Percentiles rank a stretch among this genome's conserved stretches.
phyloP scores from a whole-genome alignment of 1,284 basidiomycete species.

The Omphalotus olearius region DNA sequence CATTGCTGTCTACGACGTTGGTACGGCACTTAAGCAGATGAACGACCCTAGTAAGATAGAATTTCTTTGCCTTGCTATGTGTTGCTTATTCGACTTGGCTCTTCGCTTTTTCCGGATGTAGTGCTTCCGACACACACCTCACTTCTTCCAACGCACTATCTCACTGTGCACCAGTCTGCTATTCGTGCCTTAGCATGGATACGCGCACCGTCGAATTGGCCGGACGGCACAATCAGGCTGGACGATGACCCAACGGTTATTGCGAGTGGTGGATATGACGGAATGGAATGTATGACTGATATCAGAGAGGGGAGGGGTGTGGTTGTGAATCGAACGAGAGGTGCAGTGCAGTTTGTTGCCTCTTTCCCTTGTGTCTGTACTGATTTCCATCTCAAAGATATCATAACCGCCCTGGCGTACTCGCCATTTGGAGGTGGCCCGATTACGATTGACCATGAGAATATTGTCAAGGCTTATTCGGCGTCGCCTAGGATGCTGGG shows the following conservation, averaged over 20 bases:
- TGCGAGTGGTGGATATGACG: slow-evolving; percentile 75
- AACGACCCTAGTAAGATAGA: slow-evolving; percentile 24
- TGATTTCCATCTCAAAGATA: slow-evolving; percentile 41
- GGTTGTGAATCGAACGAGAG: slow-evolving; percentile 73
- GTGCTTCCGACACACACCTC: slow-evolving; percentile 28
- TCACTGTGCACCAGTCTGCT: slow-evolving; percentile 73
- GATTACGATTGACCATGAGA: slow-evolving; percentile 75
- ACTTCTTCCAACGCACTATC: slow-evolving; percentile 66
- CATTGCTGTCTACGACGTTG: slow-evolving; percentile 73
- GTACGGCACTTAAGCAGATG: slow-evolving; percentile 38
- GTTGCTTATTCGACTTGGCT: too few relatives aligned
- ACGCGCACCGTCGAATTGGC: slow-evolving; percentile 52
- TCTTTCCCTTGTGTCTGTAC: neutral
- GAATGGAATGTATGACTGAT: slow-evolving; percentile 69
- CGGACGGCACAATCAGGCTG: slow-evolving; percentile 38
- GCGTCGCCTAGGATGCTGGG: slow-evolving; percentile 70
- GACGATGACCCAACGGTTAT: slow-evolving; percentile 67
- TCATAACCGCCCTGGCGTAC: slow-evolving; percentile 62
- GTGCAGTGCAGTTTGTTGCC: slow-evolving; percentile 34
- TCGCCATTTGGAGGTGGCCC: slow-evolving; percentile 63
- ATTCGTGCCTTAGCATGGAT: slow-evolving; percentile 74
- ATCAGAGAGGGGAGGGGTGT: slow-evolving; percentile 61
- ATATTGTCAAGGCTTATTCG: slow-evolving; percentile 70
- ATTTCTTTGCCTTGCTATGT: neutral
- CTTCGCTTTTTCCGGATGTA: slow-evolving; percentile 7